These are phyloP conservation scores for Pholiota microspora DNA, from an alignment of 768 basidiomycete genomes.

Conservation along the genomic window DNA sequence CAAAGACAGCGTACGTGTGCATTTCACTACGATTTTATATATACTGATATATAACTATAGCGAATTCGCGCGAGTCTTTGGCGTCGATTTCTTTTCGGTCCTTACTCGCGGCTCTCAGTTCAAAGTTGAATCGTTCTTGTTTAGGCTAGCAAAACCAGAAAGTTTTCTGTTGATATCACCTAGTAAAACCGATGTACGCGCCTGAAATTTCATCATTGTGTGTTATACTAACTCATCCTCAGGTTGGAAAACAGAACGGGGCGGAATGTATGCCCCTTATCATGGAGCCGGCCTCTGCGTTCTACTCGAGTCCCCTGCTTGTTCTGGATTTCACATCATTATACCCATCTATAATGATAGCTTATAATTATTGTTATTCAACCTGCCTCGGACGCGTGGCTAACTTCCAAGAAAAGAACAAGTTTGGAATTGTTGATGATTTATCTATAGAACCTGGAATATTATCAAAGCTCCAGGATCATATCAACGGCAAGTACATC, in stretches of 20 bases:
- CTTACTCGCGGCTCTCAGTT: constrained; percentile 95
- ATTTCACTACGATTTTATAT: too few species aligned
- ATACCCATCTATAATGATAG: constrained; percentile 98
- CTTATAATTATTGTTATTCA: constrained; percentile 96
- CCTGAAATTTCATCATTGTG: neutral
- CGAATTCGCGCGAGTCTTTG: constrained; percentile 96
- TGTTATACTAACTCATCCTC: neutral
- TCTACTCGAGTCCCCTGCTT: constrained; percentile 88
- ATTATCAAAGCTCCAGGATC: constrained; percentile 65
- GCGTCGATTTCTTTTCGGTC: constrained; percentile 95
- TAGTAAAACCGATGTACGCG: constrained; percentile 73
- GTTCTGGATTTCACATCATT: constrained; percentile 96
- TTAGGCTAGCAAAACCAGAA: constrained; percentile 95
- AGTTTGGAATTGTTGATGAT: constrained; percentile 83
- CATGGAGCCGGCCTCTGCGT: constrained; percentile 91
- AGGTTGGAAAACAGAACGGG: constrained; percentile 96
- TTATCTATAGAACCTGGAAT: constrained; percentile 66
- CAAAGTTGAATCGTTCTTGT: constrained; percentile 99
- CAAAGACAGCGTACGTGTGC: constrained; percentile 91
- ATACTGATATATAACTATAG: too few species aligned
- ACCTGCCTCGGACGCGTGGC: constrained; percentile 89
- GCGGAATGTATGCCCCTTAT: constrained; percentile 95
- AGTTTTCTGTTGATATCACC: constrained; percentile 90
- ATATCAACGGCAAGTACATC: constrained; percentile 64
- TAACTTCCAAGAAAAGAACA: constrained; percentile 86